Evolutionary conservation across 2,329 filamentous ascomycete species (phyloP).

Genomic region (Botrytis tulipae): DNA sequence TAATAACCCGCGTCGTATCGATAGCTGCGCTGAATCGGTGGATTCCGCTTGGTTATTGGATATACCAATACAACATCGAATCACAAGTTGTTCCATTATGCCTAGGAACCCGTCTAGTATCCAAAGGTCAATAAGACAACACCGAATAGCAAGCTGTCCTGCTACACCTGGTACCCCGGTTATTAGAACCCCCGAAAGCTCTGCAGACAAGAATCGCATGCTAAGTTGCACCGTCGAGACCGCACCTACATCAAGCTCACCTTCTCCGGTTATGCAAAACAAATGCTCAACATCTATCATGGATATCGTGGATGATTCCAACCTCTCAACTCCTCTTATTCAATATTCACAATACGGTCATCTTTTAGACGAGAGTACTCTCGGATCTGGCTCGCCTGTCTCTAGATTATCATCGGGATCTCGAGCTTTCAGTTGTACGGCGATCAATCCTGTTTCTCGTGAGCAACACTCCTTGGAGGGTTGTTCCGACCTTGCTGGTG

Average conservation of each 20-base stretch:
- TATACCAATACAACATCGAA: slow-evolving; percentile 10
- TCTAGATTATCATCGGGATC: neutral
- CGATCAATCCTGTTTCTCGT: neutral
- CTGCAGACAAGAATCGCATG: neutral
- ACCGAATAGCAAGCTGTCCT: slow-evolving; percentile 13
- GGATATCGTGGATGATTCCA: neutral
- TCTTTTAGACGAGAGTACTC: neutral
- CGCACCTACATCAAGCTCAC: neutral
- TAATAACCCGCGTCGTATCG: neutral
- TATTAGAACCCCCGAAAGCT: neutral
- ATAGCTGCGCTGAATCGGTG: neutral
- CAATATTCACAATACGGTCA: neutral
- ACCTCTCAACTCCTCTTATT: slow-evolving; percentile 2
- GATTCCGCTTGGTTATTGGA: neutral
- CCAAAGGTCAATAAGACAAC: neutral
- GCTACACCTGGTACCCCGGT: neutral
- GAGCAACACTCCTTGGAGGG: neutral
- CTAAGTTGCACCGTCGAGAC: slow-evolving; percentile 7
- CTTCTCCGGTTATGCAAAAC: neutral
- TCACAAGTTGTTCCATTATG: slow-evolving; percentile 5
- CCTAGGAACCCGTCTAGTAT: neutral
- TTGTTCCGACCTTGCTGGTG: neutral
- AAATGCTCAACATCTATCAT: neutral
- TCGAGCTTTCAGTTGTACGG: slow-evolving; percentile 4
- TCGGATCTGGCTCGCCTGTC: neutral